These are phyloP conservation scores for Podaxis sp. DNA, from an alignment of 768 basidiomycete genomes.

Conservation along the genomic window DNA sequence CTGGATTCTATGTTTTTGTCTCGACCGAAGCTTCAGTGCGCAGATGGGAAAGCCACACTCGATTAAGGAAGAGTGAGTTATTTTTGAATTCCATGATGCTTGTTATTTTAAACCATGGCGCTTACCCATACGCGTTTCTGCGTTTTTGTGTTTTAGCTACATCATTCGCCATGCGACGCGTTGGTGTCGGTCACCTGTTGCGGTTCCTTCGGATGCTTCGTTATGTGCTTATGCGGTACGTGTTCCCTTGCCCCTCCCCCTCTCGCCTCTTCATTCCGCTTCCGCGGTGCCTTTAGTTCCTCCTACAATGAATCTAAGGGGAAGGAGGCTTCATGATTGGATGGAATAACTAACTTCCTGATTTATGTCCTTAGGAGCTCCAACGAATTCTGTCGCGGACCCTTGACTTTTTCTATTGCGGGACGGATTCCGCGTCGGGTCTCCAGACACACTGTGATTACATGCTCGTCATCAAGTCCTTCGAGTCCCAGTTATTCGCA, in stretches of 20 bases:
- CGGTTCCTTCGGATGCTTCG: slow-evolving; percentile 61
- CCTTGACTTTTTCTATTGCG: slow-evolving; percentile 88
- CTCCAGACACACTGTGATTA: slow-evolving; percentile 85
- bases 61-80: slow-evolving; percentile 86
- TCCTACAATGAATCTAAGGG: neutral
- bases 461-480: slow-evolving; percentile 76
- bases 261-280: neutral
- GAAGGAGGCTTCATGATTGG: neutral
- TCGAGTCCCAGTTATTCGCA: slow-evolving; percentile 72
- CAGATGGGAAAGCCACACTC: slow-evolving; percentile 97
- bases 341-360: slow-evolving; percentile 8
- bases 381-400: slow-evolving; percentile 89
- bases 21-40: slow-evolving; percentile 88
- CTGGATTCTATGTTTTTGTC: slow-evolving; percentile 84
- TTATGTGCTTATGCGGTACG: slow-evolving; percentile 78
- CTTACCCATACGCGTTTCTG: slow-evolving; percentile 9
- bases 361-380: slow-evolving; percentile 51
- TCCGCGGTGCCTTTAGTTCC: neutral
- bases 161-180: slow-evolving; percentile 80
- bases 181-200: slow-evolving; percentile 72
- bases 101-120: neutral
- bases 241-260: slow-evolving; percentile 14
- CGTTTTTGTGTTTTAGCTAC: slow-evolving; percentile 45
- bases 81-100: neutral
- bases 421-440: slow-evolving; percentile 75